Evolutionary conservation across 306 rosid genomes (phyloP).

Genomic region (Acacia melanoxylon): DNA sequence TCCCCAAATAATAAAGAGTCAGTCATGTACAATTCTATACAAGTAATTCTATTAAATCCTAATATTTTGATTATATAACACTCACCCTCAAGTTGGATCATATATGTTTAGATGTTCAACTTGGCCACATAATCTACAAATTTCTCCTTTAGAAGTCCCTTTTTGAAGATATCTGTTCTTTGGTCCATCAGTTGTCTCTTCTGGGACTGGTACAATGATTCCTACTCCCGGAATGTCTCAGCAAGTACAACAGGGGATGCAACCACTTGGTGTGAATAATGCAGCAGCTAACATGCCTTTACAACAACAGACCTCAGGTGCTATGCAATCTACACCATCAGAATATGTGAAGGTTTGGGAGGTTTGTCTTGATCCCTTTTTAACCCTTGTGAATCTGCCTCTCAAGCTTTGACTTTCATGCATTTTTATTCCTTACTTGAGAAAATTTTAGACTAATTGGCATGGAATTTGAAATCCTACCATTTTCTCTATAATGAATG

Average conservation of each 20-base stretch:
- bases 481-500: not conserved
- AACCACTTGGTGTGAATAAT: constrained; percentile 60
- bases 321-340: constrained; percentile 69
- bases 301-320: constrained; percentile 74
- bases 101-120: too few species aligned
- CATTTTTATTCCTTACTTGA: not conserved
- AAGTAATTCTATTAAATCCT: too few species aligned
- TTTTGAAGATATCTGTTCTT: too few species aligned
- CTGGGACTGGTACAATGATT: constrained; percentile 91
- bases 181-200: constrained; percentile 67
- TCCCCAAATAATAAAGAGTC: too few species aligned
- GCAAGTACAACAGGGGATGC: constrained; percentile 77
- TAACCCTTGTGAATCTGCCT: constrained; percentile 5
- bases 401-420: constrained; percentile 14
- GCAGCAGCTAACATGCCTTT: constrained; percentile 66
- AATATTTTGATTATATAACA: too few species aligned
- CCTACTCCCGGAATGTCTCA: constrained; percentile 97
- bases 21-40: too few species aligned
- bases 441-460: constrained; percentile 2
- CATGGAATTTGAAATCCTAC: not conserved
- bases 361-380: constrained; percentile 49
- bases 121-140: too few species aligned
- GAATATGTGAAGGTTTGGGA: constrained; percentile 97
- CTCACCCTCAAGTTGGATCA: too few species aligned
- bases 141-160: too few species aligned